Evolutionary conservation across 1,139 yeast genomes (phyloP), one percentile per base, ranked within the genome.

Genomic region (Candida glucosophila): DNA sequence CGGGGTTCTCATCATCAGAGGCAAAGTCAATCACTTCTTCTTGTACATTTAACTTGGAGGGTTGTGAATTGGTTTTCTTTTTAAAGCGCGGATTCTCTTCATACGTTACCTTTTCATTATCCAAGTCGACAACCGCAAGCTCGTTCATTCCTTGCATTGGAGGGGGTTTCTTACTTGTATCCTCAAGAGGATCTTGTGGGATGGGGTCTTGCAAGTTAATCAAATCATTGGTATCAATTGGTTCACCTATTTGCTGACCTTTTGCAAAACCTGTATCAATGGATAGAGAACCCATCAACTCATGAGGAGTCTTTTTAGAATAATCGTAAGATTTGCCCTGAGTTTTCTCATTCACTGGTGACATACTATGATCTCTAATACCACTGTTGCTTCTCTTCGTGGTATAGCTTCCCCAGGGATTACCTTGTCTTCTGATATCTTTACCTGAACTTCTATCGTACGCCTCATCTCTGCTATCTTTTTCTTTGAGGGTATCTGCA

Each of bases 11-110:
- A 36, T 65, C 70, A 37, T 65, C 71, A 4, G 67, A 59, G 1
- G 65, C 70, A 50, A 62, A 65, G 35, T 65, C 70, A 24, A 65
- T 55, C 5, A 63, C 65, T 33, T 65, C 67, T 37, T 65, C 69
- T 36, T 58, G 58, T 21, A 63, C 53, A 23, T 46, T 52, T 24
- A 61, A 40, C 25, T 45, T 52, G 2, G 56, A 39, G 2, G 62
- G 64, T 16, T 47, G 49, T 2, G 57, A 49, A 0, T 59, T 40
- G 2, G 52, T 40, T 29, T 56, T 37, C 36, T 59, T 63, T 37
- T 57, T 59, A 37, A 51, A 56, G 26, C 43, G 50, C 6, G 49
- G 43, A 25, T 49, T 45, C 4, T 40, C 28, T n/a, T 36, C 42
- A 10, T 19, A 20, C 11, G 20, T 22, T 14, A 25, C 22, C 10